Evolutionary conservation across 306 rosid species (phyloP), one percentile per base, ranked within the genome.

Genomic region (Erythrophleum fordii): DNA sequence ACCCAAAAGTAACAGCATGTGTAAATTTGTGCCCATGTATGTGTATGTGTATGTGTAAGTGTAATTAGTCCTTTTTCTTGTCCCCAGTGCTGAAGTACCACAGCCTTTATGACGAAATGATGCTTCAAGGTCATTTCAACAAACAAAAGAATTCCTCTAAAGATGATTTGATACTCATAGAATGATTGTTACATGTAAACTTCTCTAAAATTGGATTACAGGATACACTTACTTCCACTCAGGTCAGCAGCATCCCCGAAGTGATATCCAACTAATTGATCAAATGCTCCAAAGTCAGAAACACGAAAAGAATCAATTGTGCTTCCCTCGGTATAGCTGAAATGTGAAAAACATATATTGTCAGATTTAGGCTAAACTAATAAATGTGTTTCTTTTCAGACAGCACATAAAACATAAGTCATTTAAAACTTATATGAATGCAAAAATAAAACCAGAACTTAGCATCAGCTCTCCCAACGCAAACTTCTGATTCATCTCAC

Each of bases 281-380:
- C 89, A 81, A 85, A 83, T 68, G 79, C 81, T 77, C 86, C 86
- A 66, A 88, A 75, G 80, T 85, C 89, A 81, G 86, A 75, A 81
- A 88, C 73, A 35, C 44, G 78, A 81, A 85, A 88, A 66, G 79
- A 70, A 67, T 85, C 89, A 76, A 75, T 25, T 67, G 79, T 8
- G 68, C 77, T 72, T 80, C 84, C 84, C 65, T 75, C 84, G 45
- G 85, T 46, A 82, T 70, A 55, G 42, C 91, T 88, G 91, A 78
- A 85, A 83, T 11, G n/a, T 22, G 11, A 22, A 68, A 41, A 60
- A 18, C 70, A 72, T 28, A 44, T 46, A 41, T 73, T 20, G 34
- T 72, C 55, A 60, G 77, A 51, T 49, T 58, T 48, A 56, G 13
- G 56, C 53, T 5, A 14, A 80, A 69, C 37, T 28, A 39, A 31